Evolutionary conservation across 768 basidiomycete species (phyloP).

Genomic region (Lanmaoa pseudosensibilis): DNA sequence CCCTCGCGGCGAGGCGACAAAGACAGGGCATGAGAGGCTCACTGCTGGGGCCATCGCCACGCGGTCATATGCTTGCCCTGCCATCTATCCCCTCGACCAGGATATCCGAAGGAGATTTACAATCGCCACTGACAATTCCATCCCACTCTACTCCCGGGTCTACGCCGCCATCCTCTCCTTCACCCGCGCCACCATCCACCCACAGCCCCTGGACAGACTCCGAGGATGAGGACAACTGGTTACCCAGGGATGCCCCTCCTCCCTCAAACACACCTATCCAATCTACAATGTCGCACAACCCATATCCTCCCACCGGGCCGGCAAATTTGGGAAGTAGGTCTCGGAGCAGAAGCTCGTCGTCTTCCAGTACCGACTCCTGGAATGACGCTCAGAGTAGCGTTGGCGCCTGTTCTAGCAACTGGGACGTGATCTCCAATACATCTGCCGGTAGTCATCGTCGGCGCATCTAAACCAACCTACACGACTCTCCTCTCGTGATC

Average conservation of each 20-base stretch:
- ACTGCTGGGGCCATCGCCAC: conserved; percentile 2
- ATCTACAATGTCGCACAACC: neutral
- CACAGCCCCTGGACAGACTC: conserved; percentile 5
- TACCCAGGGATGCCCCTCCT: neutral
- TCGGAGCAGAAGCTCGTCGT: conserved; percentile 18
- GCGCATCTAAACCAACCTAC: neutral
- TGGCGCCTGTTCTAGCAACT: conserved; percentile 8
- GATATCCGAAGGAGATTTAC: conserved; percentile 16
- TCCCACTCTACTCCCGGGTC: conserved; percentile 14
- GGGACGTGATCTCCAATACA: conserved; percentile 28
- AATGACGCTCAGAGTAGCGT: conserved; percentile 28
- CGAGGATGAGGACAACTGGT: conserved; percentile 16
- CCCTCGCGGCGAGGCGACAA: conserved; percentile 3
- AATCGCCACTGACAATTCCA: conserved; percentile 30
- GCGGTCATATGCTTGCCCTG: conserved; percentile 13
- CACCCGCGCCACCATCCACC: conserved; percentile 13
- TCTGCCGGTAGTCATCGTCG: conserved; percentile 1
- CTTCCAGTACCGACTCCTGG: conserved; percentile 24
- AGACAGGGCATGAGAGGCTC: neutral
- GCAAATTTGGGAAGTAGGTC: neutral
- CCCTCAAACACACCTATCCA: neutral
- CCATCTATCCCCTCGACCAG: conserved; percentile 31
- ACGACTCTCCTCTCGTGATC: neutral
- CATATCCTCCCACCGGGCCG: neutral
- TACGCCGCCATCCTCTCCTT: conserved; percentile 17